phyloP scores from a whole-genome alignment of 2,329 filamentous ascomycete species.

The Triangularia setosa region DNA sequence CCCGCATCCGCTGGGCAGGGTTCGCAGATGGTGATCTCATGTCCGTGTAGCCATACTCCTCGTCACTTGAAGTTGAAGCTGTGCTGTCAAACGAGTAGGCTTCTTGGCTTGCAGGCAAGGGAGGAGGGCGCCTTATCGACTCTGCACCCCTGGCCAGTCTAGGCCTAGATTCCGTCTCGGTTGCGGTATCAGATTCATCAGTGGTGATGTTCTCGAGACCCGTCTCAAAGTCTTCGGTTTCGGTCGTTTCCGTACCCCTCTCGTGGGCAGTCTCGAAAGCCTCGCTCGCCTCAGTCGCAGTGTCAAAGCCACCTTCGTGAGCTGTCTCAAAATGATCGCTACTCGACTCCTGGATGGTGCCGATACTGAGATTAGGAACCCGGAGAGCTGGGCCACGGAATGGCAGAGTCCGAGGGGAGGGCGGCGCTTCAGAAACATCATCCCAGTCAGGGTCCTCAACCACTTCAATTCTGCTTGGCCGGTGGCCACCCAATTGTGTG shows the following conservation, averaged over 20 bases:
- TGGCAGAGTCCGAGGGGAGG: constrained; percentile 46
- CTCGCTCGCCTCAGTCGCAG: constrained; percentile 22
- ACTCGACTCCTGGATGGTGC: constrained; percentile 29
- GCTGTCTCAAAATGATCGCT: constrained; percentile 66
- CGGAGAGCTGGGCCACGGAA: constrained; percentile 24
- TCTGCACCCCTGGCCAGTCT: constrained; percentile 41
- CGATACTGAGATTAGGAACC: constrained; percentile 30
- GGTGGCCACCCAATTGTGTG: constrained; percentile 70
- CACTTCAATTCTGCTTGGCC: constrained; percentile 73
- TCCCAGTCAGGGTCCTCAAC: constrained; percentile 84
- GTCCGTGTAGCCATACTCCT: constrained; percentile 53
- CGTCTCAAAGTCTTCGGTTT: constrained; percentile 94
- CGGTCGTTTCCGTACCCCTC: constrained; percentile 55
- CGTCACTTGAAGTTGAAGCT: constrained; percentile 80
- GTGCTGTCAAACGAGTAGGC: constrained; percentile 76
- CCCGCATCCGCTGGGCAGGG: constrained; percentile 64
- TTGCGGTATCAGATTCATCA: constrained; percentile 65
- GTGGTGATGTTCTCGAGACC: constrained; percentile 60
- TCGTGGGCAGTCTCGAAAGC: constrained; percentile 71
- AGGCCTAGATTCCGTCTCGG: constrained; percentile 69
- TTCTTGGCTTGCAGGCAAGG: constrained; percentile 42
- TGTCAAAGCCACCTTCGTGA: constrained; percentile 64
- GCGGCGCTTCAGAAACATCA: constrained; percentile 64
- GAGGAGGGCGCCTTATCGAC: constrained; percentile 40
- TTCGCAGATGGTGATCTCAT: constrained; percentile 61